A percentile compares a stretch with the other conserved stretches of the same genome.
phyloP scores from a whole-genome alignment of 2,329 filamentous ascomycete species.

The Ophiocordyceps robertsii region DNA sequence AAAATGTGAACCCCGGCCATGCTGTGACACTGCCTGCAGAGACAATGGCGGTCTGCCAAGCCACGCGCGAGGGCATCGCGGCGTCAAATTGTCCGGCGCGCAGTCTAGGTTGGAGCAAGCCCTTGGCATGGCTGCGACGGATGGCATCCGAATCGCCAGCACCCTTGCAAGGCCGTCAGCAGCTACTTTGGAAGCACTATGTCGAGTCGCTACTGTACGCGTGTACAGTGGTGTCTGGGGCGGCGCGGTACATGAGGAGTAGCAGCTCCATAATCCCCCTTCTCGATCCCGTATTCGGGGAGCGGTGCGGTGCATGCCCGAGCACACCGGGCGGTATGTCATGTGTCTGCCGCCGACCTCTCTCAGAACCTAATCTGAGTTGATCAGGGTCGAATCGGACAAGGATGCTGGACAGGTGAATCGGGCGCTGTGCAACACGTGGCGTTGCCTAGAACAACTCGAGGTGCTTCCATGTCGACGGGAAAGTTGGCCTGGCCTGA shows the following conservation, averaged over 20 bases:
- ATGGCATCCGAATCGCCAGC: conserved; percentile 1
- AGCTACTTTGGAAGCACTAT: background rate
- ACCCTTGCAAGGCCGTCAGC: background rate
- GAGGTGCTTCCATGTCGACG: background rate
- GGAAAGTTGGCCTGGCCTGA: background rate
- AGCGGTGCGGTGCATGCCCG: background rate
- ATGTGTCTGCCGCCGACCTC: background rate
- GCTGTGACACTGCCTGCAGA: background rate
- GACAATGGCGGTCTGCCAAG: conserved; percentile 2
- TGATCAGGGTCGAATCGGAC: background rate
- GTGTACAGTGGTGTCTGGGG: background rate
- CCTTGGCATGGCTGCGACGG: conserved; percentile 1
- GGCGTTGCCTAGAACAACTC: background rate
- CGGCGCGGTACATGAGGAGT: background rate
- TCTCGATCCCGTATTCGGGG: background rate
- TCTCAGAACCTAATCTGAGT: background rate
- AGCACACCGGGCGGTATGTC: background rate
- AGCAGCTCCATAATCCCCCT: background rate
- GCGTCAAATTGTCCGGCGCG: background rate
- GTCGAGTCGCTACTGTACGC: background rate
- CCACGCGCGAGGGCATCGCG: background rate
- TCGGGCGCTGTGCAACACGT: background rate
- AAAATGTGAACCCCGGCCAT: background rate
- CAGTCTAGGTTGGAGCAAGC: background rate
- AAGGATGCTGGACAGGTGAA: background rate